Conservation (phyloP, 257 asterid genomes). For the Asclepias syriaca region DNA sequence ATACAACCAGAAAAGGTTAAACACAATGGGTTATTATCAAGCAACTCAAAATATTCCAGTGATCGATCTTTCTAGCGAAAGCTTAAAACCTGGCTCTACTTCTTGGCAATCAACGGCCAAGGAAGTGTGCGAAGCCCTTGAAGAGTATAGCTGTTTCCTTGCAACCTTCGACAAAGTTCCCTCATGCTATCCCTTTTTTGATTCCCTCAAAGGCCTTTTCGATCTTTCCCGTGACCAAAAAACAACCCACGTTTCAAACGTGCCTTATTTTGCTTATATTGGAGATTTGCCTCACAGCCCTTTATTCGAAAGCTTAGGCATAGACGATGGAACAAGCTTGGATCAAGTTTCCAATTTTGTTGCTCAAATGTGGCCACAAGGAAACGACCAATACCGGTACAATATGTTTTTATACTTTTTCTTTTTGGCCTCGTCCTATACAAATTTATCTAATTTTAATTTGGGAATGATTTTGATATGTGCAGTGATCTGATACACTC, state of each 20-base stretch:
- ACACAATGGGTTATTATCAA: not conserved
- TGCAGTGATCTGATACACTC: too few relatives aligned
- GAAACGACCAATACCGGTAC: conserved; percentile 2
- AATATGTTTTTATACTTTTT: too few relatives aligned
- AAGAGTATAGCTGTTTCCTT: not conserved
- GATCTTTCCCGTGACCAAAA: not conserved
- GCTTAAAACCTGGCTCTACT: not conserved
- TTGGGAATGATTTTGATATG: too few relatives aligned
- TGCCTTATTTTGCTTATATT: not conserved
- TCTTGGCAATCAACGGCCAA: not conserved
- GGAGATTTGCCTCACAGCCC: not conserved
- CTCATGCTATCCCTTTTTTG: not conserved
- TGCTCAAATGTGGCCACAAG: not conserved
- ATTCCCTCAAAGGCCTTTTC: not conserved
- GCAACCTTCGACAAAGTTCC: not conserved
- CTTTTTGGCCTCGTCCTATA: too few relatives aligned
- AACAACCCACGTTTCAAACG: not conserved
- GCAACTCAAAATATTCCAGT: not conserved
- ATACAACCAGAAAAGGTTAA: too few relatives aligned
- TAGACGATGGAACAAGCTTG: not conserved
- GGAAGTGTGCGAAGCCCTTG: not conserved
- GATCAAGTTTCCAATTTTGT: not conserved
- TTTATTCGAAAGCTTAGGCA: not conserved
- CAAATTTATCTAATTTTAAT: too few relatives aligned
- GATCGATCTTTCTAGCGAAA: not conserved